These are phyloP conservation scores for Penicillium lividum DNA, from an alignment of 495 filamentous ascomycete genomes.

Conservation along the genomic window DNA sequence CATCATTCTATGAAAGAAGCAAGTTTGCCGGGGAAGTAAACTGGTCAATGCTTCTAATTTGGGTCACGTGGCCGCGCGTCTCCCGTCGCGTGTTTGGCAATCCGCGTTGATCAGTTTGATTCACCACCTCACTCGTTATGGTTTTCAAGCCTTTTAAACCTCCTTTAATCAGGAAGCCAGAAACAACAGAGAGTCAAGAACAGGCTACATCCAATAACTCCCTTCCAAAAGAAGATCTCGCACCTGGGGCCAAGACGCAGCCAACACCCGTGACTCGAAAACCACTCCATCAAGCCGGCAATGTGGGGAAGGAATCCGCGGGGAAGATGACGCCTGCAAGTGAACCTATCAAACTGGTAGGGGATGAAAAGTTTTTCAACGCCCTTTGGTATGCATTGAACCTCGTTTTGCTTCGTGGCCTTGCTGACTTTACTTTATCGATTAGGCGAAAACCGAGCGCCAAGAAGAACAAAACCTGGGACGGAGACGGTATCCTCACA, in stretches of 20 bases:
- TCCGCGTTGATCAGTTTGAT: neutral
- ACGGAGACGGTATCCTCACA: slow-evolving; percentile 74
- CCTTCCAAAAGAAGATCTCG: slow-evolving; percentile 25
- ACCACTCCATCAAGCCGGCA: slow-evolving; percentile 37
- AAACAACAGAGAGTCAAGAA: slow-evolving; percentile 11
- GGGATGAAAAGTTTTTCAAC: slow-evolving; percentile 59
- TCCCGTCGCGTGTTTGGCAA: slow-evolving; percentile 5
- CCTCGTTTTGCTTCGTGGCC: neutral
- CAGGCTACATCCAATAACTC: slow-evolving; percentile 28
- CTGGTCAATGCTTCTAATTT: neutral
- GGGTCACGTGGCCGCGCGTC: slow-evolving; percentile 4
- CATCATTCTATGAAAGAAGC: neutral
- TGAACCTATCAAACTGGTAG: slow-evolving; percentile 21
- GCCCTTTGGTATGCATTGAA: slow-evolving; percentile 59
- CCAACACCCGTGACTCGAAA: slow-evolving; percentile 19
- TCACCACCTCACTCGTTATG: slow-evolving; percentile 29
- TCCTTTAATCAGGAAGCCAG: slow-evolving; percentile 42
- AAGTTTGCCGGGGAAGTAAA: neutral
- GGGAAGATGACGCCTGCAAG: slow-evolving; percentile 5
- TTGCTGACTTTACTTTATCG: neutral
- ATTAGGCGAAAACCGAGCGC: slow-evolving; percentile 69
- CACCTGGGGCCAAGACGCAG: slow-evolving; percentile 10
- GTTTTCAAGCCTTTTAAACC: slow-evolving; percentile 51
- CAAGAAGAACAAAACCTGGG: slow-evolving; percentile 87
- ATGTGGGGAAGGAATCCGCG: slow-evolving; percentile 21